Evolutionary conservation across 73 alveolate genomes (phyloP).

Genomic region (Paramecium biaurelia): DNA sequence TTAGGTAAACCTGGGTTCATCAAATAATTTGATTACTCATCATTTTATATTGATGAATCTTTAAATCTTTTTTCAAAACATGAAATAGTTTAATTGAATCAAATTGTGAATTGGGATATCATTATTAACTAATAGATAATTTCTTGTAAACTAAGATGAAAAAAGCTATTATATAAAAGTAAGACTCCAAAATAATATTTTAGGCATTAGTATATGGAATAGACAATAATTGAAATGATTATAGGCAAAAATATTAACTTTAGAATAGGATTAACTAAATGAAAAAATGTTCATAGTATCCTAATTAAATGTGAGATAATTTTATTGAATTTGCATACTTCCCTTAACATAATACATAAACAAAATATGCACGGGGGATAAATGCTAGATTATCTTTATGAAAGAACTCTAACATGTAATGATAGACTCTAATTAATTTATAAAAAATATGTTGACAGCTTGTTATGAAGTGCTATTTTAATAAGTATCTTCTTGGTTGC

Average conservation of each 20-base stretch:
- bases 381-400: slow-evolving; percentile 35
- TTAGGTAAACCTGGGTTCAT: slow-evolving; percentile 40
- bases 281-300: slow-evolving; percentile 23
- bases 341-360: background rate
- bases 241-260: slow-evolving; percentile 10
- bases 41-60: slow-evolving; percentile 43
- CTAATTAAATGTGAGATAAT: background rate
- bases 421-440: background rate
- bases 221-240: background rate
- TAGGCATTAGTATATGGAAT: slow-evolving; percentile 23
- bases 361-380: slow-evolving; percentile 39
- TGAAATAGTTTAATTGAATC: background rate
- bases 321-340: slow-evolving; percentile 10
- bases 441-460: background rate
- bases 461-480: background rate
- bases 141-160: background rate
- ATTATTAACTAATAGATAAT: slow-evolving; percentile 11
- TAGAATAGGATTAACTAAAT: slow-evolving; percentile 21
- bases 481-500: slow-evolving; percentile 11
- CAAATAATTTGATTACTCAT: background rate
- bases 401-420: slow-evolving; percentile 41
- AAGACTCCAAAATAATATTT: background rate
- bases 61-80: slow-evolving; percentile 31
- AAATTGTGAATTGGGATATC: slow-evolving; percentile 21
- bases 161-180: background rate